A percentile compares a stretch with the other conserved stretches of the same genome.
Evolutionary conservation across 352 stramenopile genomes (phyloP).

Genomic region (Phytophthora citricola): DNA sequence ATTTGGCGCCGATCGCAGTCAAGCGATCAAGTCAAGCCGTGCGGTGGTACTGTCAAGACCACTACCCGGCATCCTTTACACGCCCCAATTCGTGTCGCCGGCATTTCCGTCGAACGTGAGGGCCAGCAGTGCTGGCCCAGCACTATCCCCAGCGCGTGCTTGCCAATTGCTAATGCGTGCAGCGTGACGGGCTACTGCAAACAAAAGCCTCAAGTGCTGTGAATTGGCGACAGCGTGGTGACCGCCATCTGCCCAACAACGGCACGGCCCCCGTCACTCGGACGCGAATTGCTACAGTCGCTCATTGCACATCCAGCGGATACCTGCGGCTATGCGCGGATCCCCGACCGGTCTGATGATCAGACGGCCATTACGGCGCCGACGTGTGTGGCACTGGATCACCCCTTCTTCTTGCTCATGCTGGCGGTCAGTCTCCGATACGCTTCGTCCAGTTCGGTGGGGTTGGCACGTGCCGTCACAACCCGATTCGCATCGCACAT

Average conservation of each 20-base stretch:
- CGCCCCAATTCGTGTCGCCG: neutral
- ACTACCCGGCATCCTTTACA: slow-evolving; percentile 8
- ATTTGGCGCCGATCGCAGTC: neutral
- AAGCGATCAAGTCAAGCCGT: neutral
- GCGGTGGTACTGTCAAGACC: slow-evolving; percentile 1
- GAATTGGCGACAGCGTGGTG: slow-evolving; percentile 6
- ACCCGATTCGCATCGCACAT: slow-evolving; percentile 5
- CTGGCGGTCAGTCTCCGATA: slow-evolving; percentile 3
- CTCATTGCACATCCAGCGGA: slow-evolving; percentile 11
- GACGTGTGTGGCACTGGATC: slow-evolving; percentile 6
- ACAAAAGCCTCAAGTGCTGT: neutral
- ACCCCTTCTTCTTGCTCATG: slow-evolving; percentile 10
- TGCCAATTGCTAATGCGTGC: neutral
- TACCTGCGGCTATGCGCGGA: slow-evolving; percentile 7
- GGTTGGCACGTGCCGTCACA: slow-evolving; percentile 14
- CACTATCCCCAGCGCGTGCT: neutral
- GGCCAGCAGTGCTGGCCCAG: too few relatives aligned
- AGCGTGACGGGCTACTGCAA: neutral
- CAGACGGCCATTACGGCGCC: neutral
- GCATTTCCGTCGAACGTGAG: neutral
- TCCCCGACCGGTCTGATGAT: neutral
- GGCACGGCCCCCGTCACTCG: neutral
- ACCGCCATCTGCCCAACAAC: slow-evolving; percentile 13
- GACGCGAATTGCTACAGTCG: slow-evolving; percentile 16
- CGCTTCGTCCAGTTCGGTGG: slow-evolving; percentile 1